These are phyloP conservation scores for Penicillium paradoxum DNA, from an alignment of 495 filamentous ascomycete species.

Conservation along the genomic window DNA sequence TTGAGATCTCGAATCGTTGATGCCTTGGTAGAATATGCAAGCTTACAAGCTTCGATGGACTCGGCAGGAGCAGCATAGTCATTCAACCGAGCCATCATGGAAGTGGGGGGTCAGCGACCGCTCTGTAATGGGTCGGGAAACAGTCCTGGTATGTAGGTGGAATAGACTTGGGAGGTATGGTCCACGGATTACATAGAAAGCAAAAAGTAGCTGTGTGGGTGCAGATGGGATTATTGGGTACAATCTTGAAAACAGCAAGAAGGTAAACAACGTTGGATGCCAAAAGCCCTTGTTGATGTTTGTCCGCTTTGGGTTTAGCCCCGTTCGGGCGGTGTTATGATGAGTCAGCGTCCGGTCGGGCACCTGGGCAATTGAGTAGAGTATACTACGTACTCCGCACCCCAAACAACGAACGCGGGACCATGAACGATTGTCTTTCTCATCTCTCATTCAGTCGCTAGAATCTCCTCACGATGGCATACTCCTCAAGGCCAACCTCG, in stretches of 20 bases:
- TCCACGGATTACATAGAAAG: not conserved
- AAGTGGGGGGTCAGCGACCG: not conserved
- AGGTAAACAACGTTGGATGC: conserved; percentile 17
- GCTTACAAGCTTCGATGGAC: conserved; percentile 76
- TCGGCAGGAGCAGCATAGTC: conserved; percentile 66
- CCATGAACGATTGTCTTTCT: too few relatives aligned
- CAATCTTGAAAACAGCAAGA: not conserved
- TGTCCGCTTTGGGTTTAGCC: conserved; percentile 33
- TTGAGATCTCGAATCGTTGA: not conserved
- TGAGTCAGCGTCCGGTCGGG: conserved; percentile 15
- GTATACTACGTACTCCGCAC: too few relatives aligned
- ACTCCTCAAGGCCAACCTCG: conserved; percentile 47
- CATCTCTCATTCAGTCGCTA: too few relatives aligned
- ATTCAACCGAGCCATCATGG: conserved; percentile 84
- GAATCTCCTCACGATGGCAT: conserved; percentile 48
- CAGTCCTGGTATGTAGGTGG: not conserved
- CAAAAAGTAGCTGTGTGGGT: not conserved
- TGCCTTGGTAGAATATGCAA: not conserved
- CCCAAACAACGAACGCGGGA: too few relatives aligned
- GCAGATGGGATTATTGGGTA: not conserved
- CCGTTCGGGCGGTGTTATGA: conserved; percentile 11
- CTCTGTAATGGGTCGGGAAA: not conserved
- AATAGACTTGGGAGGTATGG: not conserved
- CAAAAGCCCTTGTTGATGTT: conserved; percentile 37
- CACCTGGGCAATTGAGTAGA: not conserved